A percentile compares a stretch with the other conserved stretches of the same genome.
Conservation (phyloP, 495 filamentous ascomycete genomes). For the Penicillium robsamsonii region DNA sequence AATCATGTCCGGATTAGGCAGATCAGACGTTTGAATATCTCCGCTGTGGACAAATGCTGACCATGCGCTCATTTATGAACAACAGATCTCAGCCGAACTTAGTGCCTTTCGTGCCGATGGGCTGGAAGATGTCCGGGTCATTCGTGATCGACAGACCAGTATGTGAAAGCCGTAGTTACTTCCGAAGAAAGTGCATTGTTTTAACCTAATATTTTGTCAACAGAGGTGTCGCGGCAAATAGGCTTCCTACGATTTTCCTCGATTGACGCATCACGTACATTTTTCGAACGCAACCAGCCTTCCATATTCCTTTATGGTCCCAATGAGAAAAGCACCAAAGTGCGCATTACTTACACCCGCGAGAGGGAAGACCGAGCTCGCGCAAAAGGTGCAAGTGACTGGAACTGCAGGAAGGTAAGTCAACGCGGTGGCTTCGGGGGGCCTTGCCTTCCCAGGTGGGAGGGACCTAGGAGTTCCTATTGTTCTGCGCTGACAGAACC, state of each 20-base stretch:
- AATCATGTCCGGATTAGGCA: too few relatives aligned
- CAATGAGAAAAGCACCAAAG: conserved; percentile 55
- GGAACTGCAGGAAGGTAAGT: conserved; percentile 71
- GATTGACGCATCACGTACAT: conserved; percentile 58
- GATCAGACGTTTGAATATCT: background rate
- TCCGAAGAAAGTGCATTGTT: background rate
- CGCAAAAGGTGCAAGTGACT: conserved; percentile 63
- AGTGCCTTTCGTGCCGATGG: conserved; percentile 55
- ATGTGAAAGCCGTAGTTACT: conserved; percentile 15
- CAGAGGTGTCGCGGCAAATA: conserved; percentile 61
- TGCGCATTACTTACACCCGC: conserved; percentile 58
- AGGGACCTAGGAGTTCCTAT: background rate
- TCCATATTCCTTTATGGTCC: conserved; percentile 56
- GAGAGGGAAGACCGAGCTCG: conserved; percentile 56
- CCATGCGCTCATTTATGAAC: background rate
- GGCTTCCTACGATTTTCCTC: conserved; percentile 66
- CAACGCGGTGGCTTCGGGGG: background rate
- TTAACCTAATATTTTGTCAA: background rate
- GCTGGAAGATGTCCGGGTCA: conserved; percentile 63
- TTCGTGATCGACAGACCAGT: conserved; percentile 67
- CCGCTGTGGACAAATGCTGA: background rate
- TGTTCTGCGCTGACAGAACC: conserved; percentile 5
- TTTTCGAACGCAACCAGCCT: conserved; percentile 66
- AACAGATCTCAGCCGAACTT: conserved; percentile 63
- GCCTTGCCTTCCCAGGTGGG: background rate